Percentiles rank a stretch among this genome's conserved stretches.
These are phyloP conservation scores for Plasmodium gallinaceum DNA, from an alignment of 169 alveolate genomes.

Conservation along the genomic window DNA sequence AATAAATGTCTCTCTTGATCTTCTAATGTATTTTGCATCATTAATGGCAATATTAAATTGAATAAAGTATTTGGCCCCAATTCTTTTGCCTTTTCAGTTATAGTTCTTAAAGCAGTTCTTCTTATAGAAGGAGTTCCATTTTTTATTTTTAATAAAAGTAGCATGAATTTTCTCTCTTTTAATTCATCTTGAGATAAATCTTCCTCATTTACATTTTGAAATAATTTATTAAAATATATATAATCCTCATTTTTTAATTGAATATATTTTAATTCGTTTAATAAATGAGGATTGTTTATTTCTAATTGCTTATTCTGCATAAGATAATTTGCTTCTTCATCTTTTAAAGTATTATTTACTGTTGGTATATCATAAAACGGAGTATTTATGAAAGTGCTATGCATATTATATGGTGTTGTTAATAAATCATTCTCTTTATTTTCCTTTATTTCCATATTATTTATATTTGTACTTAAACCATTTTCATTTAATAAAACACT, in stretches of 20 bases:
- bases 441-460: background rate
- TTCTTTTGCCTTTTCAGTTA: conserved; percentile 97
- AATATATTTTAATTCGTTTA: conserved; percentile 82
- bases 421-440: conserved; percentile 5
- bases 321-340: conserved; percentile 33
- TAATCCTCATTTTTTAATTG: conserved; percentile 95
- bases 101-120: conserved; percentile 95
- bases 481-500: background rate
- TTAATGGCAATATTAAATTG: conserved; percentile 97
- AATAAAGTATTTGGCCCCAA: conserved; percentile 98
- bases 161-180: conserved; percentile 96
- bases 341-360: conserved; percentile 8
- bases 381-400: conserved; percentile 57
- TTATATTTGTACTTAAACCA: background rate
- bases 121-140: conserved; percentile 99
- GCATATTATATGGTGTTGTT: conserved; percentile 13
- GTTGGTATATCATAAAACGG: conserved; percentile 47
- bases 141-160: conserved; percentile 96
- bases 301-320: conserved; percentile 75
- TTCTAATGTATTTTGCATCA: conserved; percentile 98
- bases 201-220: conserved; percentile 94
- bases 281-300: conserved; percentile 61
- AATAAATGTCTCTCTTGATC: conserved; percentile 98
- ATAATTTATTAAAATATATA: conserved; percentile 90
- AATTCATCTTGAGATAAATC: conserved; percentile 95